phyloP scores from a whole-genome alignment of 2,329 filamentous ascomycete species.

The Orbilia oligospora region DNA sequence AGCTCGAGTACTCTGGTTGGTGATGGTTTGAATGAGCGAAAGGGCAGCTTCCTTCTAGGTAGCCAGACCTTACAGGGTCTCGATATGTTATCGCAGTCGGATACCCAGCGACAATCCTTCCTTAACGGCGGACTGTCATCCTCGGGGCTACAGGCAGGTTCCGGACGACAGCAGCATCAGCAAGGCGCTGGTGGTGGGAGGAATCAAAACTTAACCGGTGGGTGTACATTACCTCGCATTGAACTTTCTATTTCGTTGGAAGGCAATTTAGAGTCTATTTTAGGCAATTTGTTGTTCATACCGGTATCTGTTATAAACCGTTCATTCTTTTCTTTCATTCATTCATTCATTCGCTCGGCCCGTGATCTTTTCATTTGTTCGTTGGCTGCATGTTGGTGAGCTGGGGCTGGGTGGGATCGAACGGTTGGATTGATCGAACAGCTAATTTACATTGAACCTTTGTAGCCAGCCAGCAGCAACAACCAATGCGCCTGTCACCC shows the following conservation, averaged over 20 bases:
- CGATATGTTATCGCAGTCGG: slow-evolving; percentile 49
- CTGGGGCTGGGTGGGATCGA: no score
- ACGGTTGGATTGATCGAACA: neutral
- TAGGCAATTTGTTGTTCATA: neutral
- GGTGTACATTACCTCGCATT: neutral
- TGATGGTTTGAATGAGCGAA: slow-evolving; percentile 40
- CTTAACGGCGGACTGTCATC: slow-evolving; percentile 41
- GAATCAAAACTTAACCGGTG: slow-evolving; percentile 48
- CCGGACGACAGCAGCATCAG: slow-evolving; percentile 38
- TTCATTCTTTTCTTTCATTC: no score
- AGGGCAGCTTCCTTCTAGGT: slow-evolving; percentile 41
- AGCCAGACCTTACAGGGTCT: slow-evolving; percentile 39
- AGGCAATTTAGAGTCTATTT: neutral
- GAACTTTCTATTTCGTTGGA: neutral
- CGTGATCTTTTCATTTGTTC: no score
- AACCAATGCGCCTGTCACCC: slow-evolving; percentile 46
- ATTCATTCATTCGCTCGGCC: no score
- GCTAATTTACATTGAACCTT: neutral
- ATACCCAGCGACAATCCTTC: slow-evolving; percentile 52
- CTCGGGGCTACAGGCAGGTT: slow-evolving; percentile 30
- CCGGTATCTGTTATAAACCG: no score
- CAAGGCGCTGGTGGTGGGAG: slow-evolving; percentile 30
- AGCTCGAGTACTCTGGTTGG: slow-evolving; percentile 36
- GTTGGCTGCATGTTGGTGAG: no score
- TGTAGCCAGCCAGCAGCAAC: slow-evolving; percentile 33